Evolutionary conservation across 257 asterid species (phyloP), one percentile per base, ranked within the genome.

Genomic region (Solanum megistacrolobum): DNA sequence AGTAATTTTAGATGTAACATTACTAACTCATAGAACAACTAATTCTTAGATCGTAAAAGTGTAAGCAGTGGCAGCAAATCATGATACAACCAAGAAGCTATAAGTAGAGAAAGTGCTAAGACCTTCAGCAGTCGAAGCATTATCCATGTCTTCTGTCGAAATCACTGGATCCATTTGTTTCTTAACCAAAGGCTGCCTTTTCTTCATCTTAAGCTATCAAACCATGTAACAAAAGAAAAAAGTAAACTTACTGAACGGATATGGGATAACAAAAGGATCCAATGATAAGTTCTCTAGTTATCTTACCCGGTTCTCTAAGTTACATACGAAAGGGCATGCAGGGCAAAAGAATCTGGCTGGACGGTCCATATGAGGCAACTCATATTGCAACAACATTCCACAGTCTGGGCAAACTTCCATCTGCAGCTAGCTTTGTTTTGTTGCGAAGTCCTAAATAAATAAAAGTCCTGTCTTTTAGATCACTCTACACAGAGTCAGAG

Each of bases 321-420:
- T 88, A 83, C 95, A 92, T 5, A 88, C 91, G 38, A 91, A 94
- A 39, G 98, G 96, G 89, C 98, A 96, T 9, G 94, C 89, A 7
- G 94, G 93, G 62, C 99, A 96, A 88, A 35, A 92, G 88, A 94
- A 93, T 86, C 94, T 83, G 74, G 94, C 97, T 13, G 93, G 87
- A 29, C 69, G 92, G 4, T 87, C 96, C 91, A 93, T 89, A 89
- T 90, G 21, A 12, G 98, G 95, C 90, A 93, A 83, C 87, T 91
- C 94, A 88, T 90, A 95, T 86, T 92, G 98, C 92, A 95, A 58
- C 91, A 94, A 89, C 73, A 72, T 94, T 69, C 90, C 95, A 73
- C 99, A 96, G 81, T 87, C 89, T 74, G 98, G 98, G 91, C 99
- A 96, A 91, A 95, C 92, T 89, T 96, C 96, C 99, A 95, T 96